phyloP scores from a whole-genome alignment of 225 moss, liverwort and hornwort genomes.

The Antitrichia curtipendula region DNA sequence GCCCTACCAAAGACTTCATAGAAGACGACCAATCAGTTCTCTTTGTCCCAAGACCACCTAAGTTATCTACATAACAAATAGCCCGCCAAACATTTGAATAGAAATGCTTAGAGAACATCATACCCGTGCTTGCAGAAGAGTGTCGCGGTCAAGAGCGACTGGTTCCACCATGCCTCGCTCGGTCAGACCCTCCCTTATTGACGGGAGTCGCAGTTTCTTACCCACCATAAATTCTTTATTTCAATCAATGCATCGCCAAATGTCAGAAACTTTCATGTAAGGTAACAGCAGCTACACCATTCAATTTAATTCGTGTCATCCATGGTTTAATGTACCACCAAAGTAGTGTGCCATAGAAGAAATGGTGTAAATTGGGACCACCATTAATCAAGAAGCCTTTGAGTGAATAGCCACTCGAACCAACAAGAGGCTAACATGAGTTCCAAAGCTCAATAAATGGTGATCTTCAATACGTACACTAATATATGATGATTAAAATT shows the following conservation, averaged over 20 bases:
- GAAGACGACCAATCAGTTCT: not conserved
- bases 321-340: not conserved
- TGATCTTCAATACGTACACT: not conserved
- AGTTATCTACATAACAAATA: not conserved
- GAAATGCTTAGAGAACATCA: slow-evolving; percentile 6
- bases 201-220: slow-evolving; percentile 74
- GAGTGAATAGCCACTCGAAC: no score
- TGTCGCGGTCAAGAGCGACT: slow-evolving; percentile 56
- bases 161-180: slow-evolving; percentile 77
- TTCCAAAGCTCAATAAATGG: not conserved
- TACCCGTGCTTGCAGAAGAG: slow-evolving; percentile 80
- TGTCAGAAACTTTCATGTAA: not conserved
- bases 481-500: not conserved
- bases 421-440: not conserved
- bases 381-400: not conserved
- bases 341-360: not conserved
- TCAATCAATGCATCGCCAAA: not conserved
- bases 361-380: not conserved
- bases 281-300: not conserved
- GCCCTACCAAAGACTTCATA: slow-evolving; percentile 62
- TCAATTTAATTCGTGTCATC: not conserved
- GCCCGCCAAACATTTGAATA: not conserved
- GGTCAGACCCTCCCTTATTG: slow-evolving; percentile 53
- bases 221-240: slow-evolving; percentile 55
- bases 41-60: not conserved